phyloP scores from a whole-genome alignment of 176 grass and related monocot genomes.

The Triticum urartu region DNA sequence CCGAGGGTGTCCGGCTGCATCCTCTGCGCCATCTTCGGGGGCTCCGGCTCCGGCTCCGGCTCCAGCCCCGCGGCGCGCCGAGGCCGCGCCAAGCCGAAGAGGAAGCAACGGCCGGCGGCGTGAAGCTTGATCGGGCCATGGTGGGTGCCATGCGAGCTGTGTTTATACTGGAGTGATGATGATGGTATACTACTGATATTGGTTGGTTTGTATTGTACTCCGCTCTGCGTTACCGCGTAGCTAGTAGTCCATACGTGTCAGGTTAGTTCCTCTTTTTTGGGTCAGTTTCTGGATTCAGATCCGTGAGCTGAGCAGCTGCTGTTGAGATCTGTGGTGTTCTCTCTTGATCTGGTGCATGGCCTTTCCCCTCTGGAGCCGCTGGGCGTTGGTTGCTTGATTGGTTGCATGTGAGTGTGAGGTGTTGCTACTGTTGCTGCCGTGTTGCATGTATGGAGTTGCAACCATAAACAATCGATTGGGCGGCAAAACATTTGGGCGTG shows the following conservation, averaged over 20 bases:
- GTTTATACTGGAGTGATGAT: slow-evolving; percentile 34
- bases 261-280: slow-evolving; percentile 10
- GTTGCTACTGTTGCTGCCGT: not conserved
- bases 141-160: slow-evolving; percentile 18
- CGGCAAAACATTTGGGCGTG: slow-evolving; percentile 8
- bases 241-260: slow-evolving; percentile 20
- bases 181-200: not conserved
- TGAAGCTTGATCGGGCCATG: slow-evolving; percentile 18
- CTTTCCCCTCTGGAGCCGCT: not conserved
- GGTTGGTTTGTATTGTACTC: slow-evolving; percentile 25
- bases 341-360: not conserved
- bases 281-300: slow-evolving; percentile 39
- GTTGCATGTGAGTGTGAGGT: slow-evolving; percentile 40
- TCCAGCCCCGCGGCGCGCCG: not conserved
- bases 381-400: slow-evolving; percentile 10
- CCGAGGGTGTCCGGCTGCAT: slow-evolving; percentile 76
- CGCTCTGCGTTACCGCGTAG: not conserved
- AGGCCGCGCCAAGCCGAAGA: slow-evolving; percentile 40
- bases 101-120: slow-evolving; percentile 24
- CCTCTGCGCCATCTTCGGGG: slow-evolving; percentile 61
- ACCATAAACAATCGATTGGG: slow-evolving; percentile 33
- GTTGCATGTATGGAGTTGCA: not conserved
- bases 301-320: slow-evolving; percentile 26
- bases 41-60: slow-evolving; percentile 6
- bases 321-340: slow-evolving; percentile 20